Evolutionary conservation across 2,329 filamentous ascomycete species (phyloP), one percentile per base, ranked within the genome.

Genomic region (Pleoardoris graminearum): DNA sequence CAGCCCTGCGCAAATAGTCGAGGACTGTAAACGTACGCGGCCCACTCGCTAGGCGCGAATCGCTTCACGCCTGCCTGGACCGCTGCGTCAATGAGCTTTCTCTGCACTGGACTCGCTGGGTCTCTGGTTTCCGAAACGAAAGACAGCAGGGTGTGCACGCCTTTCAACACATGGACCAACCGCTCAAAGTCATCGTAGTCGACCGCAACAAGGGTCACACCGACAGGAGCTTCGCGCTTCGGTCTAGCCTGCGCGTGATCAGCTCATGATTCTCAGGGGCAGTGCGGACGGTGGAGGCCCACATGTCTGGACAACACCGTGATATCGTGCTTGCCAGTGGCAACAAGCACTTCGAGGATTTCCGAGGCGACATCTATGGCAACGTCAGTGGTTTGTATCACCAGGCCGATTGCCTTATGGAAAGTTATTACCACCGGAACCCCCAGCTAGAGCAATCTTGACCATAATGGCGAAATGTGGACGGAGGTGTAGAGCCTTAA

Each of bases 81-180:
- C 3, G 57, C 57, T 4, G 65, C 63, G 37, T 67, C 54, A 36
- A 66, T 62, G 23, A 67, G 46, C 16, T 54, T 58, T 45, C 59
- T 62, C 38, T 63, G 62, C 11, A 50, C 29, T 6, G 48, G 42
- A 23, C 52, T 50, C 11, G 51, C 41, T 14, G 56, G 55, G 37
- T 63, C 59, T 0, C 30, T 37, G 2, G 74, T 62, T 1, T 70
- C 54, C 4, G 75, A n/a, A 19, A 82, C 62, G 54, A 85, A 85
- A 2, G 79, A 83, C 0, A 84, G 68, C 1, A 84, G 66, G 0
- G 80, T 83, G 43, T 84, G 75, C 0, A 77, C 70, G 3, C 79
- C 81, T 16, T 63, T 51, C 1, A 84, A 62, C 1, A 65, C 58
- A 17, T 70, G 8, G 10, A 30, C 33, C 5, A 61, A 30, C 22